Evolutionary conservation across 1,284 basidiomycete species (phyloP).

Genomic region (Cystobasidiaceae sp.): DNA sequence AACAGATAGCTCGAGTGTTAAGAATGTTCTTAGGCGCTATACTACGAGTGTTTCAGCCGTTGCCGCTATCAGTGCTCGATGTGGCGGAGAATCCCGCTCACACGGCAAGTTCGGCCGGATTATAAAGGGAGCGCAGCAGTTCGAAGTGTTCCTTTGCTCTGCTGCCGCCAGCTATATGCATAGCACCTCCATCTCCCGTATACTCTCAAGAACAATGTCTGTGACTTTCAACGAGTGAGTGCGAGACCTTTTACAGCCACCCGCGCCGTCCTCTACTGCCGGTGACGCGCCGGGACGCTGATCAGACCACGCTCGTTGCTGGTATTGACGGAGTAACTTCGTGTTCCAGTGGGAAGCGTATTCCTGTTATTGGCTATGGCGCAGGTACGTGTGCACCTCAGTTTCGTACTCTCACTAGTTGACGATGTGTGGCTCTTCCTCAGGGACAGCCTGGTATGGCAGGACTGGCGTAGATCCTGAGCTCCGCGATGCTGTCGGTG

Average conservation of each 20-base stretch:
- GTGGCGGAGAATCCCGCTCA: too few species aligned
- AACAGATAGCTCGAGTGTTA: too few species aligned
- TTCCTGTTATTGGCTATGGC: constrained; percentile 18
- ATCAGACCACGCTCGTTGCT: not conserved
- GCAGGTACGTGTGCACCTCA: not conserved
- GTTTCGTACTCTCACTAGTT: not conserved
- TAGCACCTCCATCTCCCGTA: not conserved
- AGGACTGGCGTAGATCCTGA: not conserved
- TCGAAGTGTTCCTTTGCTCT: not conserved
- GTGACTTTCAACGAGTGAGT: constrained; percentile 14
- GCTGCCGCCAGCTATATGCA: not conserved
- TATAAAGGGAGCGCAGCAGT: too few species aligned
- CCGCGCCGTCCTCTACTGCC: too few species aligned
- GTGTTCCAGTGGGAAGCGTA: not conserved
- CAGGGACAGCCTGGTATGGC: not conserved
- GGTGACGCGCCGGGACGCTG: too few species aligned
- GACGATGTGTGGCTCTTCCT: not conserved
- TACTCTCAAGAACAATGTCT: constrained; percentile 1
- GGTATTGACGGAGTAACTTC: not conserved
- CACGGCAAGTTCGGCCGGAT: too few species aligned
- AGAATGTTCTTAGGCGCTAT: too few species aligned
- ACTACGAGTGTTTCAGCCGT: too few species aligned
- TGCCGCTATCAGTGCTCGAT: too few species aligned
- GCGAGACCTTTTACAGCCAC: too few species aligned
- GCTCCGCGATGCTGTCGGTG: not conserved